phyloP scores from a whole-genome alignment of 768 basidiomycete species.

The Hysterangium stoloniferum region DNA sequence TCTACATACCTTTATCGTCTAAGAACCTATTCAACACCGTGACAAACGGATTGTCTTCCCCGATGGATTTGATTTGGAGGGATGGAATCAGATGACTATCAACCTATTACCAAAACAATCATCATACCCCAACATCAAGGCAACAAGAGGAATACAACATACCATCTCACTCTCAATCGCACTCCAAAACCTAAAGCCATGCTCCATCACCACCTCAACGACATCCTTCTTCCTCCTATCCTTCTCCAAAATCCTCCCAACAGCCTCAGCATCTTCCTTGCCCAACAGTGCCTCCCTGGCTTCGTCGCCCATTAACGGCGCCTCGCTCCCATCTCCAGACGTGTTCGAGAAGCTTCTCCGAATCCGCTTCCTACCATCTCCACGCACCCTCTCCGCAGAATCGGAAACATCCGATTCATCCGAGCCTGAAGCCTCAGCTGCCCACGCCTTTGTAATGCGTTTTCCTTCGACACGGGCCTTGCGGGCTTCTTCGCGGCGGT shows the following conservation, averaged over 20 bases:
- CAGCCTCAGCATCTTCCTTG: constrained; percentile 22
- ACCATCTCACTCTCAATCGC: constrained; percentile 14
- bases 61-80: background rate
- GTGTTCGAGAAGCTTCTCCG: background rate
- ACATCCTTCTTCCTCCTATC: constrained; percentile 16
- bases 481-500: background rate
- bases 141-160: background rate
- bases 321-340: background rate
- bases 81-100: background rate
- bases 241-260: constrained; percentile 22
- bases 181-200: constrained; percentile 28
- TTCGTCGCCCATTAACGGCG: background rate
- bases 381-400: background rate
- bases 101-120: background rate
- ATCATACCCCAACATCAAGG: background rate
- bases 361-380: background rate
- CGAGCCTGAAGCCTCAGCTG: background rate
- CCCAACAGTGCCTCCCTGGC: constrained; percentile 25
- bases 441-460: background rate
- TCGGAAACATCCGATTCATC: background rate
- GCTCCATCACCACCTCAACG: constrained; percentile 11
- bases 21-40: background rate
- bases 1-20: background rate
- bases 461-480: constrained; percentile 6
- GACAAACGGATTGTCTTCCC: background rate